Evolutionary conservation across 768 basidiomycete genomes (phyloP).

Genomic region (Phanerochaete carnosa): DNA sequence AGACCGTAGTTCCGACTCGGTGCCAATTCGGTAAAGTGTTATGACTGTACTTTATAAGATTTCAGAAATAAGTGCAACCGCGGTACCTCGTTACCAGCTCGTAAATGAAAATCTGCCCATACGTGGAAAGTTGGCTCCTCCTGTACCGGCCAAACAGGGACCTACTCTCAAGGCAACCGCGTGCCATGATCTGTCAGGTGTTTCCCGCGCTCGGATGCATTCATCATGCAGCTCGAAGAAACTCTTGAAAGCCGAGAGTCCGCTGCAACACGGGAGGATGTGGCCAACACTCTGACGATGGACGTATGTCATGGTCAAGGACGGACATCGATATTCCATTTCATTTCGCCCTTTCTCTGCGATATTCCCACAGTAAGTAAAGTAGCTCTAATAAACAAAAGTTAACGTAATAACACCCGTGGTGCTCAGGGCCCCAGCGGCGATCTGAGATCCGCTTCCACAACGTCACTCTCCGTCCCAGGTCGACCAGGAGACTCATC

Average conservation of each 20-base stretch:
- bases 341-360: not conserved
- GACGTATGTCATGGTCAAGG: no score
- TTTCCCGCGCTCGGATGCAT: not conserved
- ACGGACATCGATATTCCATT: no score
- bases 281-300: no score
- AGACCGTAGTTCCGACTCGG: not conserved
- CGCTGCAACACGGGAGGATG: no score
- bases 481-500: not conserved
- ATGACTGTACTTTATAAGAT: not conserved
- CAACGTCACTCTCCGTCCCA: not conserved
- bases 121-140: not conserved
- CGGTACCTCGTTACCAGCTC: not conserved
- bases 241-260: no score
- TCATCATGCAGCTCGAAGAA: no score
- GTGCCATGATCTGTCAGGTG: not conserved
- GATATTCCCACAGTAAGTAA: not conserved
- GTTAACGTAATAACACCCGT: not conserved
- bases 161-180: not conserved
- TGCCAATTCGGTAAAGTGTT: not conserved
- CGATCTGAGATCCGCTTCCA: not conserved
- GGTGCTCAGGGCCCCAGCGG: not conserved
- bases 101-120: not conserved
- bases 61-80: not conserved
- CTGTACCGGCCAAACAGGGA: not conserved
- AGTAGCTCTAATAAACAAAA: no score